These are phyloP conservation scores for Termitomyces heimii DNA, from an alignment of 768 basidiomycete species.

Conservation along the genomic window DNA sequence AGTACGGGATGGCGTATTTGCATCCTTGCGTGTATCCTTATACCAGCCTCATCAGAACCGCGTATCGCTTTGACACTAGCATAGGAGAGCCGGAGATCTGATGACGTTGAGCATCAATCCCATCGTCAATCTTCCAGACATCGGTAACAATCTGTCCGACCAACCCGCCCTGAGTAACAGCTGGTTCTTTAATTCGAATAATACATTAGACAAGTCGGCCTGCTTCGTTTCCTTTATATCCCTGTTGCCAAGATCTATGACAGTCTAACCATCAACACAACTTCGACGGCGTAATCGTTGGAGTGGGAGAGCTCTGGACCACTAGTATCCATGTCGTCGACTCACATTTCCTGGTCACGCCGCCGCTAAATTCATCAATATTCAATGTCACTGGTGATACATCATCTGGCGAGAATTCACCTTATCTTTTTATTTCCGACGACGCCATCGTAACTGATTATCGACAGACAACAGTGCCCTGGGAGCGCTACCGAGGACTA, in stretches of 20 bases:
- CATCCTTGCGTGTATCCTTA: neutral
- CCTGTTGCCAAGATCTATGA: neutral
- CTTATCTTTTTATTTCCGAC: neutral
- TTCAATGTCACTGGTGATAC: constrained; percentile 18
- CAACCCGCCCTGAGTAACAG: constrained; percentile 17
- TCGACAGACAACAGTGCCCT: neutral
- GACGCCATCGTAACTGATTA: neutral
- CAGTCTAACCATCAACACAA: constrained; percentile 3
- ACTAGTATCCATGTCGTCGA: constrained; percentile 12
- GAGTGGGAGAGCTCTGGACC: constrained; percentile 20
- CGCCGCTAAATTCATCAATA: constrained; percentile 5
- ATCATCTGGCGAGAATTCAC: constrained; percentile 15
- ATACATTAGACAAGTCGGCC: constrained; percentile 12
- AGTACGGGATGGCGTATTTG: neutral
- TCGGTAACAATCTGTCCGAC: constrained; percentile 24
- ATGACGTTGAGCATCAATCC: constrained; percentile 15
- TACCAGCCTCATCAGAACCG: neutral
- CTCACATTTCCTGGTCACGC: constrained; percentile 17
- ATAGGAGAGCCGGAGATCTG: constrained; percentile 23
- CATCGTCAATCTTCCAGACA: constrained; percentile 18
- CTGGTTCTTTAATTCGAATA: constrained; percentile 23
- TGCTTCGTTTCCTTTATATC: neutral
- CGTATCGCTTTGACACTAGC: constrained; percentile 17
- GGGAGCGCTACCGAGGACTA: neutral
- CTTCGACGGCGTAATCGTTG: constrained; percentile 10